Conservation (phyloP, 768 basidiomycete species). For the Phylloporus scabripes region DNA sequence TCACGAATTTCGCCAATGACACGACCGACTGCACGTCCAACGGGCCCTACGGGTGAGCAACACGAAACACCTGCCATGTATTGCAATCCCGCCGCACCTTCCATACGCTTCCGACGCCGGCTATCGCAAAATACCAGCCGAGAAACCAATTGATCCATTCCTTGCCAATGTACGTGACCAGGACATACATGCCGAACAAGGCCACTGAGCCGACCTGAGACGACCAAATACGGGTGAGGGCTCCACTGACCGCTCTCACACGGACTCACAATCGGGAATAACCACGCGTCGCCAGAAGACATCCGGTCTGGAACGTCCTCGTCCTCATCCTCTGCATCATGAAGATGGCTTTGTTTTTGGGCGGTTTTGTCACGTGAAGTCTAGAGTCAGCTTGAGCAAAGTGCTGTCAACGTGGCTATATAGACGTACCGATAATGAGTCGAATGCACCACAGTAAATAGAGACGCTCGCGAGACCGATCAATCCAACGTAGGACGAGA, state of each 20-base stretch:
- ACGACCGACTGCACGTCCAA: conserved; percentile 40
- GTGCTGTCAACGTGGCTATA: background rate
- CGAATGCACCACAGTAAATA: conserved; percentile 65
- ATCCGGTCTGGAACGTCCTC: conserved; percentile 59
- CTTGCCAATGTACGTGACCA: conserved; percentile 71
- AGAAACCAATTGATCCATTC: conserved; percentile 82
- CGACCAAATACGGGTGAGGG: background rate
- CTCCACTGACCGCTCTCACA: background rate
- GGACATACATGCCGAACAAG: conserved; percentile 61
- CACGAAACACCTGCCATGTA: background rate
- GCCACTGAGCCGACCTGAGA: conserved; percentile 61
- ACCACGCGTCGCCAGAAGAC: conserved; percentile 64
- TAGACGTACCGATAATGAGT: conserved; percentile 59
- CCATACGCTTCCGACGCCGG: conserved; percentile 63
- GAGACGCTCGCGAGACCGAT: conserved; percentile 58
- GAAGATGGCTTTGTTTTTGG: conserved; percentile 16
- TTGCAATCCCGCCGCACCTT: conserved; percentile 35
- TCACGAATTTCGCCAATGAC: conserved; percentile 42
- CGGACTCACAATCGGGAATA: conserved; percentile 65
- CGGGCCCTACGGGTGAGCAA: background rate
- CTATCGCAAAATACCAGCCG: conserved; percentile 67
- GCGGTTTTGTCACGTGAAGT: background rate
- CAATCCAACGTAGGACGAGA: conserved; percentile 66
- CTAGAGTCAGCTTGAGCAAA: conserved; percentile 8
- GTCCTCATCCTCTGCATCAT: conserved; percentile 45